Base-by-base conservation (phyloP, 805 yeast species). In the Pichia eremophila region DNA sequence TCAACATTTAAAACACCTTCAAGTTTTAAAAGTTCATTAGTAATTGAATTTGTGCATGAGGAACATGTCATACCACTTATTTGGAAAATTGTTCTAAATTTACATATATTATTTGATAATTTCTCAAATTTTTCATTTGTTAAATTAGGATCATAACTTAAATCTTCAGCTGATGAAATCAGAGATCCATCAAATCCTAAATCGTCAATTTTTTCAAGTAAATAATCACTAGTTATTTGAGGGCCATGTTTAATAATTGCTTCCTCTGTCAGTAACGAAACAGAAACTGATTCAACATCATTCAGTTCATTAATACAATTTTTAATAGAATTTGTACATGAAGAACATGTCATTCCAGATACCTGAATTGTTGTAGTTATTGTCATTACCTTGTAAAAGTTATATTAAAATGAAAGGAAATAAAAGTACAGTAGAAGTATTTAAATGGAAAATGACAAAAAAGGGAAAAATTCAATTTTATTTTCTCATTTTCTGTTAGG, bases 41-140 rank as follows among this genome's bases (percentile, higher is more conserved):
- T 76, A 19, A 91, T 77, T 0, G 93, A 69, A 2, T 82, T 72
- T 0, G 85, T 74, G 61, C 98, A 91, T 1, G 95, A 76, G 2
- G 93, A 83, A 60, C 97, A 91, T 2, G 98, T 90, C 97, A 90
- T 91, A 2, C 97, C 97, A 15, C 67, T 63, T 1, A 83, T 67
- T 5, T 62, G 54, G 14, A 65, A 40, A 10, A 47, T 44, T 3
- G 64, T 57, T 8, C 49, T 51, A 2, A 19, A 22, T 18, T 15
- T 10, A 14, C 5, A 11, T 29, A 22, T 5, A 22, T 22, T 22
- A 22, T 22, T 22, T 22, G 25, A 22, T 22, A 22, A 22, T 22
- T 22, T 22, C 25, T 17, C 9, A 14, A 15, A 34, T 34, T 12
- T 29, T 29, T 29, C 9, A 27, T n/a, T 22, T 22, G 25, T 22